Base-by-base conservation (phyloP, 306 rosid species). In the Gleditsia sinensis region DNA sequence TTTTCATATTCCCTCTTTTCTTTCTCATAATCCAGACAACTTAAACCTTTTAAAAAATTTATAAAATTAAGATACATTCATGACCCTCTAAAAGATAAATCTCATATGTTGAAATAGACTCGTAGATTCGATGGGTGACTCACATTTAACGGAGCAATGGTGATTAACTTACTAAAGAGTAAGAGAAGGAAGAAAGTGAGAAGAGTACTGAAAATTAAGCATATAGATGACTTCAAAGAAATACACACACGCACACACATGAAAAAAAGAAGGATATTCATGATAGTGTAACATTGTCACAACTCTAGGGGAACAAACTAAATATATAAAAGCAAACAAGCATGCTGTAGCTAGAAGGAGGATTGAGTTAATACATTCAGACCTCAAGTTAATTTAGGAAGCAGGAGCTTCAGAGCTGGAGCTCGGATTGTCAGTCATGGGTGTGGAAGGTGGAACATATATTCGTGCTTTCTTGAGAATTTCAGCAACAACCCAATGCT, bases 401-500 rank as follows among this genome's bases (percentile, higher is more conserved):
- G 79, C 55, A 43, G 82, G 61, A 8, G 82, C 64, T 43, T 59
- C 45, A 24, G 78, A 33, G 78, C 54, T 71, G 30, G 79, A 63
- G 40, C 80, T 62, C 13, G 43, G 49, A 24, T 61, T 69, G 33
- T 36, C 61, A 65, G 68, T 36, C 46, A 46, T 53, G 0, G 75
- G 46, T 2, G 54, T 21, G 3, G 86, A 55, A 10, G 93, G 96
- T 5, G 93, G 93, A 53, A 67, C 81, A 79, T 93, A 93, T 71
- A 88, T 91, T 23, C 90, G 87, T 58, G 97, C 96, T 85, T 86
- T 89, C 89, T 86, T 89, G 58, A 94, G 82, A 71, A 94, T 88
- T 66, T 94, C 96, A 76, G 96, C 94, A 77, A 91, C 96, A 43
- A 84, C 70, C 98, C 98, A 94, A 64, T 80, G 79, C 83, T 94